Evolutionary conservation across 1,139 yeast genomes (phyloP).

Genomic region (Taphrina sp.): DNA sequence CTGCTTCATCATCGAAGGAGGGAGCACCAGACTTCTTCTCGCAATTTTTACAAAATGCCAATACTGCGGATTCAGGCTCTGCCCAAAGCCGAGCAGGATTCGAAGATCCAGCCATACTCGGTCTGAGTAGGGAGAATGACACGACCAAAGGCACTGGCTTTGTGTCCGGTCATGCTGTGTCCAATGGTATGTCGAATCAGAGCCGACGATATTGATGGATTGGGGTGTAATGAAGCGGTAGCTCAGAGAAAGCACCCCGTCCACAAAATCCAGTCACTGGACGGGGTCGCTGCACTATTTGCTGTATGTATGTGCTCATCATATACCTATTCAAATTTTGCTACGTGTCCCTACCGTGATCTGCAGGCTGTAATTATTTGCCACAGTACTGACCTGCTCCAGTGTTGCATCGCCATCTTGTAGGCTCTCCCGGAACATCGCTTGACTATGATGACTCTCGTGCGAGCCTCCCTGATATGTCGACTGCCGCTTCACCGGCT

Average conservation of each 20-base stretch:
- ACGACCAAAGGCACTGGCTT: no score
- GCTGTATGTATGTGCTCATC: slow-evolving; percentile 19
- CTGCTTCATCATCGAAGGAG: not conserved
- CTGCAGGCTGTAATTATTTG: no score
- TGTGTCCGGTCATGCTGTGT: not conserved
- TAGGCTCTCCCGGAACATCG: no score
- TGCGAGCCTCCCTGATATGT: no score
- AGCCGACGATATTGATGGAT: not conserved
- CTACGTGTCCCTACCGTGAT: no score
- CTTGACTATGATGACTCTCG: no score
- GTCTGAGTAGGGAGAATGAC: no score
- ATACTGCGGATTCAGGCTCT: not conserved
- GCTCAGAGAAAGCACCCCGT: slow-evolving; percentile 11
- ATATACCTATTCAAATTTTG: slow-evolving; percentile 14
- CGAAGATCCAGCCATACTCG: slow-evolving; percentile 16
- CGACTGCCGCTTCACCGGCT: no score
- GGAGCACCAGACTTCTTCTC: slow-evolving; percentile 16
- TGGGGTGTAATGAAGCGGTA: slow-evolving; percentile 24
- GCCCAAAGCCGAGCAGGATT: not conserved
- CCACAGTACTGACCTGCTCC: no score
- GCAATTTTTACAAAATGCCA: slow-evolving; percentile 10
- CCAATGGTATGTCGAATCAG: not conserved
- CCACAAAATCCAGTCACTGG: slow-evolving; percentile 8
- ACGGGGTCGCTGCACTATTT: slow-evolving; percentile 10
- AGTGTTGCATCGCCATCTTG: no score